Base-by-base conservation (phyloP, 768 basidiomycete species). In the Phaeotremella skinneri region DNA sequence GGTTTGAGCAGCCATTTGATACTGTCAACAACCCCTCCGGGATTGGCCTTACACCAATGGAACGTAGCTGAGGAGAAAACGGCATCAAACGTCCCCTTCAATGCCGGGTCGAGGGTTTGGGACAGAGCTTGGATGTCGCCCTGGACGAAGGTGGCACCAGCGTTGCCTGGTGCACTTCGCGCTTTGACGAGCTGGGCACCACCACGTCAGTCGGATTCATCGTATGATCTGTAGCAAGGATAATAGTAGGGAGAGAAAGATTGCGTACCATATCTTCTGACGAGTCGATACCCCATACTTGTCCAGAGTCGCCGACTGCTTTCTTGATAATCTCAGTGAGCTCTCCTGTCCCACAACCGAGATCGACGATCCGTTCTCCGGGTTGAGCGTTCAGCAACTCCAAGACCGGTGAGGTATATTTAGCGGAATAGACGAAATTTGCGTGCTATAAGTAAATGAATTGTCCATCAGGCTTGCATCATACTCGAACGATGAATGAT, bases 1-100 rank as follows among this genome's bases (percentile, higher is more conserved):
- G 80, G 81, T 65, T 84, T 89, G 55, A 91, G 78, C 9, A 87
- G 76, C 45, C 78, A 80, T 67, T 82, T 83, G n/a, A 83, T 81
- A 49, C 84, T 81, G 14, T 80, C 75, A 9, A 90, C 72, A 7
- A 90, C 89, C 1, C 83, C 85, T 1, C 68, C 73, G 0, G 90
- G 91, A 64, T 87, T 80, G 3, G 79, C 78, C 74, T 89, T 91
- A 77, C 89, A 91, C 90, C 90, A 92, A 67, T 93, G 90, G 61
- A 92, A 70, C 2, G 83, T 81, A 0, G 91, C 88, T 61, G 87
- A 90, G 53, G 85, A 86, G 79, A 92, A 92, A 1, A 87, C 86
- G 0, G 84, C 85, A 68, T 90, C 87, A 62, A 85, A 89, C 48
- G 79, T 79, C 6, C 78, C 78, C 25, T 60, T 63, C 50, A 49